Evolutionary conservation across 805 yeast species (phyloP), one percentile per base, ranked within the genome.

Genomic region (Candida palmyrensis): DNA sequence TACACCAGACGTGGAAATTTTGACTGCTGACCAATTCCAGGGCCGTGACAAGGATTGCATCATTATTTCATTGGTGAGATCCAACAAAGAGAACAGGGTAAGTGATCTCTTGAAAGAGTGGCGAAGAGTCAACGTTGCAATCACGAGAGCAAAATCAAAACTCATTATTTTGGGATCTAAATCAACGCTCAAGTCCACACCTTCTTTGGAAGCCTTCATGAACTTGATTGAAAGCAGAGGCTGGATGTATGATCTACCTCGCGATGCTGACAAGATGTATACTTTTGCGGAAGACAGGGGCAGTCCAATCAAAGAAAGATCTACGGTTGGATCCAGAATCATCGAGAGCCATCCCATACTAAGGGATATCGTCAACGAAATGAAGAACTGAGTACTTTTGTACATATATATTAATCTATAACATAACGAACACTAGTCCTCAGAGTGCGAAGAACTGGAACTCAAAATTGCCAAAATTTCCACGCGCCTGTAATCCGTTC

Each of bases 21-120:
- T 90, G 36, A 92, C 99, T 0, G 97, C 97, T 0, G 99, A 92
- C 56, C 86, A 82, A 49, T 90, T 83, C 48, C 98, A 92, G 59
- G 99, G 98, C 0, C 71, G 97, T 36, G 99, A 92, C 56, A 92
- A 90, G 48, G 90, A 86, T 20, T 84, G 96, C 49, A 76, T 92
- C 11, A 77, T 92, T 5, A 84, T 92, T 2, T 90, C 97, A 0
- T 62, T 92, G 45, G 98, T 92, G 3, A 66, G 96, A 30, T 81
- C 95, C 4, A 88, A 89, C 52, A 66, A 65, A 1, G 72, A 72
- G 14, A 63, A 68, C 7, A 68, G 66, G 25, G 79, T 84, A 1
- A 97, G 97, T 0, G 83, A 83, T 18, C 64, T 92, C 27, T 60
- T 92, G 27, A 76, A 73, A 40, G 97, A 92, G 47, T 82, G 96